Percentiles rank a stretch among this genome's conserved stretches.
Conservation (phyloP, 768 basidiomycete species). For the Lentinula detonsa region DNA sequence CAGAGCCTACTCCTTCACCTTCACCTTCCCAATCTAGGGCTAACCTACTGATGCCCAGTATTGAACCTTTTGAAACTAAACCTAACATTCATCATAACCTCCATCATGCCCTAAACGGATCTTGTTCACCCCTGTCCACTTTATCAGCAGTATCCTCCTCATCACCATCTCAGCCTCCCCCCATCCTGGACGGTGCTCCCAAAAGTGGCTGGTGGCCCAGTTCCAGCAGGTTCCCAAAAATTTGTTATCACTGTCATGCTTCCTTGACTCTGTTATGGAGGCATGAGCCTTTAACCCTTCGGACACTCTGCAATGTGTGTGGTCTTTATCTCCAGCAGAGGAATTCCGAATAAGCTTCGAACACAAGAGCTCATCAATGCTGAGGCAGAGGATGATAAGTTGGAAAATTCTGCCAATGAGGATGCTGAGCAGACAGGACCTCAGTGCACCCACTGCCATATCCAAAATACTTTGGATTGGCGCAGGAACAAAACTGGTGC, state of each 20-base stretch:
- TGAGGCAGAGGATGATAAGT: constrained; percentile 8
- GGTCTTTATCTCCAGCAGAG: constrained; percentile 13
- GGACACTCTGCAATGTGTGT: constrained; percentile 12
- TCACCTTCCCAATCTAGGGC: background rate
- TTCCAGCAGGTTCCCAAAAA: background rate
- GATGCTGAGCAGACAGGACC: background rate
- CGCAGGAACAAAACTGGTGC: constrained; percentile 10
- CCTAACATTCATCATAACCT: background rate
- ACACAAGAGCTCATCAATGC: constrained; percentile 14
- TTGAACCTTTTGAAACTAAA: background rate
- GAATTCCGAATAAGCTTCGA: constrained; percentile 11
- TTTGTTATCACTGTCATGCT: constrained; percentile 11
- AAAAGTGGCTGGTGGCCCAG: background rate
- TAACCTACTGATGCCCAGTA: background rate
- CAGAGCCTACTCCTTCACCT: background rate
- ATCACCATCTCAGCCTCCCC: constrained; percentile 9
- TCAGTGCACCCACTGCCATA: constrained; percentile 11
- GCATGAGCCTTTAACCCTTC: constrained; percentile 9
- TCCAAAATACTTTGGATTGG: constrained; percentile 10
- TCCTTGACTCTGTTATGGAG: constrained; percentile 12
- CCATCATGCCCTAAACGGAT: background rate
- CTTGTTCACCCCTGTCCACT: constrained; percentile 1
- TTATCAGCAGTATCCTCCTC: background rate
- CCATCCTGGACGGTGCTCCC: background rate
- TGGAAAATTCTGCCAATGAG: constrained; percentile 1